A percentile compares a stretch with the other conserved stretches of the same genome.
phyloP scores from a whole-genome alignment of 164 flowering plant species.

The Piper betle region DNA sequence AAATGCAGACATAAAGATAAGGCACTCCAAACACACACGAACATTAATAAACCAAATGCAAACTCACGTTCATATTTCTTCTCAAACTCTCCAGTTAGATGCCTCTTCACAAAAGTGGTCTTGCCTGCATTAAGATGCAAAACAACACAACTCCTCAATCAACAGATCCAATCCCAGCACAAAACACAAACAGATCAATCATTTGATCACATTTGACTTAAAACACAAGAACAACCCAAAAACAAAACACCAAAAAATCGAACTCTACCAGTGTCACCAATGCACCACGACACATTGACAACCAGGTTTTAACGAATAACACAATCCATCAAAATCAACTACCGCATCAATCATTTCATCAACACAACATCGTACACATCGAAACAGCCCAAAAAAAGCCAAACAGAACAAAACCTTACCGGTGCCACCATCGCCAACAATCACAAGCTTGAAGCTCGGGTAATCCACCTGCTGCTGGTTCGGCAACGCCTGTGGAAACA shows the following conservation, averaged over 20 bases:
- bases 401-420: conserved; percentile 4
- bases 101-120: conserved; percentile 30
- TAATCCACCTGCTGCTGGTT: conserved; percentile 15
- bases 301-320: too few relatives aligned
- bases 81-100: conserved; percentile 30
- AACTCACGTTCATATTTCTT: conserved; percentile 24
- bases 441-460: conserved; percentile 24
- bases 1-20: not conserved
- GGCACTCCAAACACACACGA: not conserved
- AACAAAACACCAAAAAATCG: too few relatives aligned
- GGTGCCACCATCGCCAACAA: conserved; percentile 21
- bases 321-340: too few relatives aligned
- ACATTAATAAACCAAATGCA: not conserved
- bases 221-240: too few relatives aligned
- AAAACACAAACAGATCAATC: too few relatives aligned
- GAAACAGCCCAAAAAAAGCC: not conserved
- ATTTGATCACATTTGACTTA: too few relatives aligned
- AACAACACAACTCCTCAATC: not conserved
- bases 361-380: not conserved
- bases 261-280: too few relatives aligned
- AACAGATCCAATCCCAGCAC: not conserved
- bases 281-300: too few relatives aligned
- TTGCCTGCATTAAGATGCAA: conserved; percentile 14
- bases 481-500: conserved; percentile 8
- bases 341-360: too few relatives aligned